A percentile compares a stretch with the other conserved stretches of the same genome.
Evolutionary conservation across 805 yeast genomes (phyloP).

Genomic region (Wickerhamiella brachini): DNA sequence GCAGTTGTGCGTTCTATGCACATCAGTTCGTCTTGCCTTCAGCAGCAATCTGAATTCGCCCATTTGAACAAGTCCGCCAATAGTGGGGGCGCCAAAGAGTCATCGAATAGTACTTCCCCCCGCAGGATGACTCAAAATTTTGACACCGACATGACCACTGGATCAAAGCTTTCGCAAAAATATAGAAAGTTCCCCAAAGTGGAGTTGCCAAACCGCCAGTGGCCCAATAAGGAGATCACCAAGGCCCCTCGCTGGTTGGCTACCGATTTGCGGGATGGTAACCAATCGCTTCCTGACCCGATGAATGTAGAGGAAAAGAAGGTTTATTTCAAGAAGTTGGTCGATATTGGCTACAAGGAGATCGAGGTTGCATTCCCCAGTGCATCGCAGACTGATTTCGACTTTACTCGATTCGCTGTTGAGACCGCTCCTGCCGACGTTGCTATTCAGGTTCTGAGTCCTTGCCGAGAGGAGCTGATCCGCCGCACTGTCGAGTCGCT

Average conservation of each 20-base stretch:
- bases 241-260: constrained; percentile 73
- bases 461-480: constrained; percentile 63
- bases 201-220: constrained; percentile 45
- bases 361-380: constrained; percentile 75
- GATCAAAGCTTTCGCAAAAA: constrained; percentile 23
- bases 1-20: too few relatives aligned
- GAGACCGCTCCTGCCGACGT: constrained; percentile 67
- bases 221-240: constrained; percentile 50
- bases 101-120: neutral
- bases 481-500: constrained; percentile 58
- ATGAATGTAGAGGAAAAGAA: constrained; percentile 73
- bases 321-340: constrained; percentile 50
- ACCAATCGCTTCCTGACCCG: constrained; percentile 76
- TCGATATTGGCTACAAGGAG: constrained; percentile 67
- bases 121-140: neutral
- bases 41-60: too few relatives aligned
- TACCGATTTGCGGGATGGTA: constrained; percentile 74
- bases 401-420: constrained; percentile 63
- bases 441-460: constrained; percentile 59
- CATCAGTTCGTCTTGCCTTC: too few relatives aligned
- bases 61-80: too few relatives aligned
- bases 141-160: neutral
- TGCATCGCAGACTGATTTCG: constrained; percentile 69
- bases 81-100: neutral
- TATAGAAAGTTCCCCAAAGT: constrained; percentile 44